Percentiles rank a stretch among this genome's conserved stretches.
Conservation (phyloP, 2,329 filamentous ascomycete genomes). For the Ascochyta lentis region DNA sequence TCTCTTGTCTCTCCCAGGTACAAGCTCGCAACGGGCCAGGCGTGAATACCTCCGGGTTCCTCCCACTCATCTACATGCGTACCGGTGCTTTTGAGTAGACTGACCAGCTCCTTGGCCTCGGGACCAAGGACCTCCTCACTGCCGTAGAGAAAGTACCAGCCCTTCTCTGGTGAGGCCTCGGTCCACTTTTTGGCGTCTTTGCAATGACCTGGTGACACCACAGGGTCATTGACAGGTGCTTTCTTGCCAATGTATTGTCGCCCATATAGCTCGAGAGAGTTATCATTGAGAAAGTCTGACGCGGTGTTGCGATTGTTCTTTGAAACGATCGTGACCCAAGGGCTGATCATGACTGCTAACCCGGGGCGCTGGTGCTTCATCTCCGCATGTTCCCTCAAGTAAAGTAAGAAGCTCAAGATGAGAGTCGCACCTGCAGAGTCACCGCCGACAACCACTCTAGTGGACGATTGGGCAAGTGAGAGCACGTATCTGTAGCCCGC, state of each 20-base stretch:
- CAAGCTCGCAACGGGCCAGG: conserved; percentile 76
- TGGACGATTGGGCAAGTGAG: conserved; percentile 62
- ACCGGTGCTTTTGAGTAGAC: conserved; percentile 61
- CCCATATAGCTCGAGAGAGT: conserved; percentile 72
- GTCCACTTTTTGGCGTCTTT: conserved; percentile 71
- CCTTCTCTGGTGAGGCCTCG: conserved; percentile 68
- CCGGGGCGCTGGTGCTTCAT: conserved; percentile 58
- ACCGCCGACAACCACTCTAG: conserved; percentile 73
- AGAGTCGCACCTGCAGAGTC: conserved; percentile 82
- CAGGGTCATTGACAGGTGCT: conserved; percentile 59
- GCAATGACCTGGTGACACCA: conserved; percentile 75
- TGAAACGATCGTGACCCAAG: conserved; percentile 79
- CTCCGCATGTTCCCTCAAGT: conserved; percentile 61
- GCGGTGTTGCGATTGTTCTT: conserved; percentile 69
- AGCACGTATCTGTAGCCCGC: conserved; percentile 75
- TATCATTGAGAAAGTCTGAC: conserved; percentile 76
- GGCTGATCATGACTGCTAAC: conserved; percentile 77
- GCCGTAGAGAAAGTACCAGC: conserved; percentile 75
- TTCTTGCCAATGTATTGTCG: conserved; percentile 68
- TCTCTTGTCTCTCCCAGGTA: conserved; percentile 60
- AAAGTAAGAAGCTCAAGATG: conserved; percentile 74
- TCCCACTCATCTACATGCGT: conserved; percentile 64
- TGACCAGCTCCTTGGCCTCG: conserved; percentile 69
- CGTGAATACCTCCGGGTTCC: conserved; percentile 74
- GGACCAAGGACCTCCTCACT: conserved; percentile 78